Base-by-base conservation (phyloP, 495 filamentous ascomycete species). In the Tuber microsphaerosporum region DNA sequence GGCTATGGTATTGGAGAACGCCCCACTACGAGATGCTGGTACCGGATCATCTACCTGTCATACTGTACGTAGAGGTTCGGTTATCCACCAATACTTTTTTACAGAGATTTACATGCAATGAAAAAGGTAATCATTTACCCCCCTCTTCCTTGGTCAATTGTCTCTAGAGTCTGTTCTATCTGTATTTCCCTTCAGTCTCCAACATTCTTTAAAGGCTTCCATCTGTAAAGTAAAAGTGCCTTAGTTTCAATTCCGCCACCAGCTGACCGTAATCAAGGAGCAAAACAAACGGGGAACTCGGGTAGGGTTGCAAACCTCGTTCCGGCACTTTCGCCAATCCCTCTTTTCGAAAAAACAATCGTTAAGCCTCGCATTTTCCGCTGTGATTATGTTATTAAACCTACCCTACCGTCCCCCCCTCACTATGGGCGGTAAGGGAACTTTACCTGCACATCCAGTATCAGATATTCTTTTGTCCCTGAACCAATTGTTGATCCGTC, bases 401-500 rank as follows among this genome's bases (percentile, higher is more conserved):
- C 51, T 61, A 12, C 51, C 22, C n/a, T 31, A 14, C 51, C 12
- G n/a, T 26, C n/a, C n/a, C n/a, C 12, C 10, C 12, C 26, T 7
- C 26, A n/a, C n/a, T 10, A 31, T 61, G n/a, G 14, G 6, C 26
- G 69, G 22, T 34, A 26, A 42, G 42, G 69, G 26, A 17, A 8
- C 83, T 86, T 75, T 85, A 97, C 95, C 88, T 83, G 94, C 88
- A 80, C 95, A 99, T 43, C 95, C 95, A 8, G 95, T 98, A 84
- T 93, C 97, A 85, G 92, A 95, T 82, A 99, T 99, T 81, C 95
- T 89, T 88, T 97, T 94, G 86, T 99, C 93, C 92, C 92, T 94
- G 61, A 78, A 74, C 46, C 8, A 61, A 72, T 79, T 69, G 22
- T 65, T 45, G 34, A n/a, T 19, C 51, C 34, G 26, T 61, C 51